Base-by-base conservation (phyloP, 2,329 filamentous ascomycete species). In the Neopestalotiopsis sp. region DNA sequence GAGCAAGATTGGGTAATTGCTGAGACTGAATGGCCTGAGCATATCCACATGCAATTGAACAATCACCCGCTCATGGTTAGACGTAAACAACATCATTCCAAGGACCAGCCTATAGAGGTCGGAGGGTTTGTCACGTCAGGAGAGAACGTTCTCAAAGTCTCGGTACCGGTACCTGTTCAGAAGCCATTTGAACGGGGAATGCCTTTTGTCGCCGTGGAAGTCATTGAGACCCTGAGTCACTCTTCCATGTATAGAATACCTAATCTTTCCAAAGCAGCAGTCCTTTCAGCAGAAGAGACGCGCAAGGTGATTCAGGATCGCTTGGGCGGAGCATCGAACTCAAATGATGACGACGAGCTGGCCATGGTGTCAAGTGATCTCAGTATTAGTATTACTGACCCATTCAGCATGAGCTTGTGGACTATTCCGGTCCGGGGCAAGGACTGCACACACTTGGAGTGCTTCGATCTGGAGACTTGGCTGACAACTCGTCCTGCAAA, bases 401-500 rank as follows among this genome's bases (percentile, higher is more conserved):
- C 92, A 0, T 93, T 92, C 75, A 91, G 84, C 68, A 83, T 87
- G 1, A 81, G 76, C 13, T 85, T 96, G 12, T 94, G 92, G 77
- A 83, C 87, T 5, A 85, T 87, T 0, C 95, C 96, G 1, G 93
- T 91, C 1, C 91, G 95, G 34, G 90, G 94, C 32, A 82, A 75
- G 7, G 74, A 79, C 3, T 99, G 96, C 78, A 83, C 83, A 30
- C 95, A 99, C 77, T 83, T 91, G 45, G 94, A 98, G 76, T 97
- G 94, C 77, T 98, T 98, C 77, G 95, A 98, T 77, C 88, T 98
- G 7, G 87, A 92, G 24, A 95, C 89, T 0, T 98, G 94, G 83
- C 86, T 99, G 9, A 79, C 84, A 14, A 93, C 91, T 5, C 89
- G 93, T 57, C 83, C 84, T 5, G 80, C 81, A 14, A 86, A 85